Conservation (phyloP, 345 rosid species). For the Raphanus raphanistrum region DNA sequence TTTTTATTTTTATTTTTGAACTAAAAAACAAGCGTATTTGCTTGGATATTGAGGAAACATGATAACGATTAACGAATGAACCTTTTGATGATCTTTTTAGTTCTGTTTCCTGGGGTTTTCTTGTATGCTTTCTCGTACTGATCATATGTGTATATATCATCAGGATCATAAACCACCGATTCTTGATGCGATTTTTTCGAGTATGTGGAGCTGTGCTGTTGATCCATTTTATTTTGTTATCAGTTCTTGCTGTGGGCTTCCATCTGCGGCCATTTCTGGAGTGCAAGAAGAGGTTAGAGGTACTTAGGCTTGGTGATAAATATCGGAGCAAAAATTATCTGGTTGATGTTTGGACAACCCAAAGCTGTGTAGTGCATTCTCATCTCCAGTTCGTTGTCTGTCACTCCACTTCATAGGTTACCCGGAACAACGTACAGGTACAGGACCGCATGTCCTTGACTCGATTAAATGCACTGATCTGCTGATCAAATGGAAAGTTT, state of each 20-base stretch:
- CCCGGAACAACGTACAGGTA: not conserved
- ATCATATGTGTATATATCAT: not conserved
- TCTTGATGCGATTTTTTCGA: not conserved
- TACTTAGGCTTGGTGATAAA: conserved; percentile 40
- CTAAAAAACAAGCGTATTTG: no score
- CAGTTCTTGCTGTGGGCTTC: conserved; percentile 25
- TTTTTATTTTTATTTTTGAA: not conserved
- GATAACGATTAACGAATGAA: conserved; percentile 40
- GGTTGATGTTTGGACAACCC: conserved; percentile 49
- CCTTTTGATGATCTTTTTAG: conserved; percentile 56
- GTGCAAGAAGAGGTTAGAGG: conserved; percentile 38
- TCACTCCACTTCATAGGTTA: conserved; percentile 68
- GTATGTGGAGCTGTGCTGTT: not conserved
- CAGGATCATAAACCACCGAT: not conserved
- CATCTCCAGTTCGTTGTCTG: conserved; percentile 50
- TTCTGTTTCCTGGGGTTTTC: conserved; percentile 44
- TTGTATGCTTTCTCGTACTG: not conserved
- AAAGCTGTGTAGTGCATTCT: conserved; percentile 45
- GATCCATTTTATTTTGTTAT: not conserved
- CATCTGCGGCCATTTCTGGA: conserved; percentile 26
- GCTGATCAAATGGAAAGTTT: not conserved
- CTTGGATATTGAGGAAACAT: conserved; percentile 42
- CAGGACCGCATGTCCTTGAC: not conserved
- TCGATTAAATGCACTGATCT: not conserved
- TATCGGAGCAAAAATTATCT: conserved; percentile 44